These are phyloP conservation scores for Gossypium bickii DNA, from an alignment of 345 rosid genomes.

Conservation along the genomic window DNA sequence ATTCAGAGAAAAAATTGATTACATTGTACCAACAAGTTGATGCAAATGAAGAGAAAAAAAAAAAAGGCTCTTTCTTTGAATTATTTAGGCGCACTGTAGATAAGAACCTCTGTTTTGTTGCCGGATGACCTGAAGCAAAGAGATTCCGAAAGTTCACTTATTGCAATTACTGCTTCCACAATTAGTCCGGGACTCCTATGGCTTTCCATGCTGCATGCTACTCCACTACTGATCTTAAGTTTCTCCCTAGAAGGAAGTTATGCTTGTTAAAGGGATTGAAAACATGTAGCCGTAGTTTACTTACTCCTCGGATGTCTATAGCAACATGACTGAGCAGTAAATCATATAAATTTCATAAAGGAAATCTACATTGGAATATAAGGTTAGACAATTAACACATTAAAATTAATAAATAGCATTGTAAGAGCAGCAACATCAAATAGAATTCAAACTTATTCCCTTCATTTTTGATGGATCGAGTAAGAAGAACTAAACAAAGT, in stretches of 20 bases:
- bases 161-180: slow-evolving; percentile 64
- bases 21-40: neutral
- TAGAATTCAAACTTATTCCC: neutral
- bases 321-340: neutral
- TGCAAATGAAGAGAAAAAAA: neutral
- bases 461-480: neutral
- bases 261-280: slow-evolving; percentile 8
- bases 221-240: slow-evolving; percentile 74
- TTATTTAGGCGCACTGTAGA: neutral
- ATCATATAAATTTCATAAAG: neutral
- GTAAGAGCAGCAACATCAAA: neutral
- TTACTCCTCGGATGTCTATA: neutral
- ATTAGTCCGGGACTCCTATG: slow-evolving; percentile 41
- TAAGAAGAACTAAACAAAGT: neutral
- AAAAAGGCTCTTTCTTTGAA: neutral
- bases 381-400: neutral
- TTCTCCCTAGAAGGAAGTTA: slow-evolving; percentile 39
- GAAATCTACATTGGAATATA: neutral
- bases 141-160: slow-evolving; percentile 49
- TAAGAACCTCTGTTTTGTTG: slow-evolving; percentile 63
- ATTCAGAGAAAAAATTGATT: neutral
- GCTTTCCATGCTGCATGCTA: slow-evolving; percentile 39
- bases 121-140: slow-evolving; percentile 39
- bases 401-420: slow-evolving; percentile 1
- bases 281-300: neutral